A percentile compares a stretch with the other conserved stretches of the same genome.
Conservation (phyloP, 176 grass and related monocot genomes). For the Thinopyrum elongatum region DNA sequence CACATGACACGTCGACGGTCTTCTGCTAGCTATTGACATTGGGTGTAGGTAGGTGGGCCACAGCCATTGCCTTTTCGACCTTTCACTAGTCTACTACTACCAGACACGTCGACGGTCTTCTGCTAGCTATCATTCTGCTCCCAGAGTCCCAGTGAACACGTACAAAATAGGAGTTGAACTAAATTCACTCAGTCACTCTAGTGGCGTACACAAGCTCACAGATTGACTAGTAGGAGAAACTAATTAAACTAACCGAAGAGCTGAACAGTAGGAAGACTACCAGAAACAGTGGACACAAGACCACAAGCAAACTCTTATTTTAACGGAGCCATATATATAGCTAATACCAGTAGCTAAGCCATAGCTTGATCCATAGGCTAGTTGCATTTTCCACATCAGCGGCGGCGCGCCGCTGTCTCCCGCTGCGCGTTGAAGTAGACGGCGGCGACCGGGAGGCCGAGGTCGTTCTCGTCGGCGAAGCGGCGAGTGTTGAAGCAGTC, state of each 20-base stretch:
- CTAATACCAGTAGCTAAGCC: neutral
- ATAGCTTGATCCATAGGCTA: slow-evolving; percentile 11
- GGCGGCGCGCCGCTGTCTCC: neutral
- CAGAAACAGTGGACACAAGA: neutral
- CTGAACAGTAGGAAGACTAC: neutral
- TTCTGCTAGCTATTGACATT: no score
- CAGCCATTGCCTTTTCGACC: neutral
- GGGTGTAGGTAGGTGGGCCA: neutral
- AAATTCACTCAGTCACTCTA: neutral
- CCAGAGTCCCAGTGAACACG: slow-evolving; percentile 22
- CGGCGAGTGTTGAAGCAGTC: neutral
- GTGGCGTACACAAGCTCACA: neutral
- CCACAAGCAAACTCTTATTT: slow-evolving; percentile 13
- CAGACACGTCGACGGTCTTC: slow-evolving; percentile 23
- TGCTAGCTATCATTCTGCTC: neutral
- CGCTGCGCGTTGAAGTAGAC: slow-evolving; percentile 10
- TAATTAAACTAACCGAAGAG: neutral
- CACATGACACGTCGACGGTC: no score
- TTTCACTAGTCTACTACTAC: neutral
- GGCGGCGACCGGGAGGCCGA: neutral
- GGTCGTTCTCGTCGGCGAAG: neutral
- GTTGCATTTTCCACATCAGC: neutral
- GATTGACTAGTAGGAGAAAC: neutral
- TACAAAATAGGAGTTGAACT: slow-evolving; percentile 5
- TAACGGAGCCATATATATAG: neutral